Conservation (phyloP, 2,329 filamentous ascomycete genomes). For the Hypoxylon sp. region DNA sequence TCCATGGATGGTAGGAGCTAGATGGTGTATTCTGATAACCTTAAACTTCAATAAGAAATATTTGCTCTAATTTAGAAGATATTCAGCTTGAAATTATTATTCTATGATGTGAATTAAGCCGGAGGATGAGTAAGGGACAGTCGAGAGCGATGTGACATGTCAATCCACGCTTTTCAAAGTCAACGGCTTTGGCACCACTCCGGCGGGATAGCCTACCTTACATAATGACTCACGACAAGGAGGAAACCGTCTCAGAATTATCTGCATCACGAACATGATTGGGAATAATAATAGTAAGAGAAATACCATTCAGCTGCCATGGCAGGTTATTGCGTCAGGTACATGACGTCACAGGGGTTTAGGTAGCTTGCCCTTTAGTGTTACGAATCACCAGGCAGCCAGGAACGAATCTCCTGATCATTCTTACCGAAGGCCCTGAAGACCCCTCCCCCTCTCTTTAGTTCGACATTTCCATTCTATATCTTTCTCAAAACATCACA, state of each 20-base stretch:
- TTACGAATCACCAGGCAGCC: slow-evolving; percentile 13
- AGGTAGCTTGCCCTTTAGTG: slow-evolving; percentile 9
- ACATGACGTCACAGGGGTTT: slow-evolving; percentile 28
- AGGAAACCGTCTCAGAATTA: neutral
- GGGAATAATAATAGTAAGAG: neutral
- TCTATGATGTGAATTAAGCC: no score
- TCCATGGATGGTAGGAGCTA: no score
- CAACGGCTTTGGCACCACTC: no score
- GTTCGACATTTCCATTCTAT: slow-evolving; percentile 1
- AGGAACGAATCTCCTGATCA: slow-evolving; percentile 4
- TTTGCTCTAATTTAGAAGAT: no score
- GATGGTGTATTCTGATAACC: no score
- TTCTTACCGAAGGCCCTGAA: neutral
- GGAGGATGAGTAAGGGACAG: no score
- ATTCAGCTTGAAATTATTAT: no score
- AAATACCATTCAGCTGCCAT: neutral
- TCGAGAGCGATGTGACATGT: no score
- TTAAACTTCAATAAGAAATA: no score
- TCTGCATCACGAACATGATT: neutral
- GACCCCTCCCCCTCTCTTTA: neutral
- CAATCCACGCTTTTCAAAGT: no score
- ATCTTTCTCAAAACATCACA: slow-evolving; percentile 4
- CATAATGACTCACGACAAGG: neutral
- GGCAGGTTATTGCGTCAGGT: no score
- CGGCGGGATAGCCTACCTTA: neutral